Evolutionary conservation across 345 rosid genomes (phyloP).

Genomic region (Brassica carinata): DNA sequence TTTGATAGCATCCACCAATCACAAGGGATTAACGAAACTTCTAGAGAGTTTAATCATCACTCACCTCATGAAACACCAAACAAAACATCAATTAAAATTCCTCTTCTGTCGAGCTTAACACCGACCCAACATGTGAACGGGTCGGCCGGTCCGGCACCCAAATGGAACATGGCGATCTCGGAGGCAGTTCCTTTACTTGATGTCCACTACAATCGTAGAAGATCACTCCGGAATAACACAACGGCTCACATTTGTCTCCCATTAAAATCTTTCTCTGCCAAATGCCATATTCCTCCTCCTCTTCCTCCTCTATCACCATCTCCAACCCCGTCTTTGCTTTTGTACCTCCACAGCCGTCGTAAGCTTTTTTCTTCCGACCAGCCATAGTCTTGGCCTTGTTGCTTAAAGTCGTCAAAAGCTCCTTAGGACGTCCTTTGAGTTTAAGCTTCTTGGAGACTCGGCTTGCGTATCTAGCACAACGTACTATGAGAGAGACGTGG

Average conservation of each 20-base stretch:
- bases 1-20: constrained; percentile 15
- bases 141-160: constrained; percentile 51
- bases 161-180: constrained; percentile 78
- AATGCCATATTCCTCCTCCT: constrained; percentile 74
- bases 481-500: constrained; percentile 51
- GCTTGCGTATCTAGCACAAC: constrained; percentile 60
- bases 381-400: constrained; percentile 56
- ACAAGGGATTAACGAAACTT: neutral
- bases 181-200: constrained; percentile 60
- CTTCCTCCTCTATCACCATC: constrained; percentile 31
- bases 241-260: constrained; percentile 96
- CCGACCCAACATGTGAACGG: constrained; percentile 37
- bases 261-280: constrained; percentile 89
- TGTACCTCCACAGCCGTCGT: constrained; percentile 15
- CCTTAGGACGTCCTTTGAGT: constrained; percentile 47
- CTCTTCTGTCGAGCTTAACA: constrained; percentile 30
- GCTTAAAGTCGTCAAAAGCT: constrained; percentile 55
- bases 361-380: constrained; percentile 38
- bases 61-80: constrained; percentile 9
- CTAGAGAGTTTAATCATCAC: constrained; percentile 17
- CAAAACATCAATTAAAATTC: constrained; percentile 10
- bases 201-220: constrained; percentile 75
- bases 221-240: constrained; percentile 86
- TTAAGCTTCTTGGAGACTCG: constrained; percentile 54
- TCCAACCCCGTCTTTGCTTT: constrained; percentile 23